Conservation (phyloP, 2,329 filamentous ascomycete genomes). For the Exophiala sp. region DNA sequence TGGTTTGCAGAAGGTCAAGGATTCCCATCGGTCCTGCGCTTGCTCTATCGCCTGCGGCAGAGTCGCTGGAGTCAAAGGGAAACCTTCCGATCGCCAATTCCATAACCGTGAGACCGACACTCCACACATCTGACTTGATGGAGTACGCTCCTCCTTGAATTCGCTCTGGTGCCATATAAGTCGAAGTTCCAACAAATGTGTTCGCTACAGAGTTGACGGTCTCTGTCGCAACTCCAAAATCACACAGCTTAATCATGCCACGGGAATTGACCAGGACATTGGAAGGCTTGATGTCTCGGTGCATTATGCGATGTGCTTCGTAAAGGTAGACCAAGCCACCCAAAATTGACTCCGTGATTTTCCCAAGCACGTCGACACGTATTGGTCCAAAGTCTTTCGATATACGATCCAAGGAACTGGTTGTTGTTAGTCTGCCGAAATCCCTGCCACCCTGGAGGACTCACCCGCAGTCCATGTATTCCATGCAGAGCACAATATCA, state of each 20-base stretch:
- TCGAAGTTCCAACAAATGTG: conserved; percentile 96
- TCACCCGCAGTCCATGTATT: conserved; percentile 98
- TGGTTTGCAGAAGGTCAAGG: conserved; percentile 89
- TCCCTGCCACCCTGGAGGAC: too few relatives aligned
- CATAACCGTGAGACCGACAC: conserved; percentile 91
- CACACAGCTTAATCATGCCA: conserved; percentile 92
- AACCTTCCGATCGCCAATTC: conserved; percentile 97
- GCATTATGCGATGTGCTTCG: conserved; percentile 94
- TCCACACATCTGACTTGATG: conserved; percentile 98
- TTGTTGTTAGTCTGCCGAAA: conserved; percentile 25
- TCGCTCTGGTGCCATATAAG: conserved; percentile 97
- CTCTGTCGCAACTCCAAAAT: conserved; percentile 98
- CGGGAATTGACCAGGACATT: conserved; percentile 95
- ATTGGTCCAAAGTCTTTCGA: conserved; percentile 93
- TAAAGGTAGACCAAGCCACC: conserved; percentile 94
- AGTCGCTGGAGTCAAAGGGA: conserved; percentile 78
- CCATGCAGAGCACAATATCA: conserved; percentile 99
- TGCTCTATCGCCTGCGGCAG: conserved; percentile 63
- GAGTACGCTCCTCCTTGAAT: conserved; percentile 97
- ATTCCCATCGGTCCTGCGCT: conserved; percentile 79
- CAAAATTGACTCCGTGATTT: conserved; percentile 93
- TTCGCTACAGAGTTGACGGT: conserved; percentile 96
- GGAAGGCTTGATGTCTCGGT: conserved; percentile 96
- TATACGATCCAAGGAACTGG: conserved; percentile 82
- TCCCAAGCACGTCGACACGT: conserved; percentile 90